A percentile compares a stretch with the other conserved stretches of the same genome.
Evolutionary conservation across 345 rosid species (phyloP).

Genomic region (Passiflora organensis): DNA sequence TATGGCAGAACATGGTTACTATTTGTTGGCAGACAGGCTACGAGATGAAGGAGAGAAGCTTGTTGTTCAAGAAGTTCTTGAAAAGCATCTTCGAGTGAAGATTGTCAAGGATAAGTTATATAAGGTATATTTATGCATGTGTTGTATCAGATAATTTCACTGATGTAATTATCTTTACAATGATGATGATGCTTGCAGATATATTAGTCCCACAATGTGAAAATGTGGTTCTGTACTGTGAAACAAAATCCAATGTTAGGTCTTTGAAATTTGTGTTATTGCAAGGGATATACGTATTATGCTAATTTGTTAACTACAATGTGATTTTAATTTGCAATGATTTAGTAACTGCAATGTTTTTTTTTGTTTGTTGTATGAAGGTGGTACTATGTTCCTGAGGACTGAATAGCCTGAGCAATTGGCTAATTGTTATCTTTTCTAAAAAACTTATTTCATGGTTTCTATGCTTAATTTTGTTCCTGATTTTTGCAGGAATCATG

Average conservation of each 20-base stretch:
- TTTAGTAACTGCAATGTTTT: too few species aligned
- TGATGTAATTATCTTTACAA: too few species aligned
- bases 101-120: slow-evolving; percentile 64
- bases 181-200: too few species aligned
- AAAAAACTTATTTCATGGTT: neutral
- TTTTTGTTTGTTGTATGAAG: too few species aligned
- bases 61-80: slow-evolving; percentile 73
- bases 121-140: slow-evolving; percentile 38
- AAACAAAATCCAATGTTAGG: too few species aligned
- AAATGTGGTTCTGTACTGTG: too few species aligned
- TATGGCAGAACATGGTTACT: slow-evolving; percentile 87
- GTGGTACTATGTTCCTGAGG: neutral
- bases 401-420: neutral
- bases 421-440: neutral
- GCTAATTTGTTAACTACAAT: too few species aligned
- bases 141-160: too few species aligned
- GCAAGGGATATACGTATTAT: too few species aligned
- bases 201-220: too few species aligned
- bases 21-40: slow-evolving; percentile 87
- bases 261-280: too few species aligned
- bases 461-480: neutral
- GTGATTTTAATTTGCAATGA: too few species aligned
- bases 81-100: slow-evolving; percentile 54
- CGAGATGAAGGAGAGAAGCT: slow-evolving; percentile 75
- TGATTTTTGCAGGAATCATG: slow-evolving; percentile 36